Evolutionary conservation across 345 rosid genomes (phyloP).

Genomic region (Hevea brasiliensis): DNA sequence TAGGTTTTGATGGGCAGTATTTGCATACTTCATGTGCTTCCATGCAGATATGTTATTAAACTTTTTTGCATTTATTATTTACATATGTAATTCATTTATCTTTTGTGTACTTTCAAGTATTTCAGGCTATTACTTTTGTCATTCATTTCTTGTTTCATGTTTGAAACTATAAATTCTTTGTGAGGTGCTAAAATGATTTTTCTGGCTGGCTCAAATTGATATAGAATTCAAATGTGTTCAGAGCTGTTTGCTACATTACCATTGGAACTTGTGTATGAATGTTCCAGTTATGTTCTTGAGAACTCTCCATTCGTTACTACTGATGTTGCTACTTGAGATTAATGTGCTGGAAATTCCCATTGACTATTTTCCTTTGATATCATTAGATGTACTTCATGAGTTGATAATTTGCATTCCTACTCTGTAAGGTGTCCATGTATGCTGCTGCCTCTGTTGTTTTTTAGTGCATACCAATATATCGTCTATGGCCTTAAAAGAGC

Average conservation of each 20-base stretch:
- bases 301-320: not conserved
- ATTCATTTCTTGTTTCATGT: not conserved
- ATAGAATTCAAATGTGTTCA: not conserved
- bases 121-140: not conserved
- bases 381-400: not conserved
- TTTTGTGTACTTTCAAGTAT: not conserved
- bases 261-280: not conserved
- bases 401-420: not conserved
- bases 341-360: not conserved
- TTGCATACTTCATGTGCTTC: not conserved
- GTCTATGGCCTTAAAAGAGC: not conserved
- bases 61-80: not conserved
- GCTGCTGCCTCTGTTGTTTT: not conserved
- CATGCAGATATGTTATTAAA: not conserved
- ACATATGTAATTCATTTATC: not conserved
- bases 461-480: not conserved
- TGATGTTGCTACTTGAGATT: not conserved
- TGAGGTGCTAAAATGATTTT: not conserved
- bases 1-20: not conserved
- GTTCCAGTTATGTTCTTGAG: not conserved
- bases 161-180: not conserved
- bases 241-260: not conserved
- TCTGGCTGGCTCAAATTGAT: not conserved
- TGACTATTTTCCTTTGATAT: not conserved
- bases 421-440: not conserved